phyloP scores from a whole-genome alignment of 2,329 filamentous ascomycete genomes.

The Hymenoscyphus fructigenus region DNA sequence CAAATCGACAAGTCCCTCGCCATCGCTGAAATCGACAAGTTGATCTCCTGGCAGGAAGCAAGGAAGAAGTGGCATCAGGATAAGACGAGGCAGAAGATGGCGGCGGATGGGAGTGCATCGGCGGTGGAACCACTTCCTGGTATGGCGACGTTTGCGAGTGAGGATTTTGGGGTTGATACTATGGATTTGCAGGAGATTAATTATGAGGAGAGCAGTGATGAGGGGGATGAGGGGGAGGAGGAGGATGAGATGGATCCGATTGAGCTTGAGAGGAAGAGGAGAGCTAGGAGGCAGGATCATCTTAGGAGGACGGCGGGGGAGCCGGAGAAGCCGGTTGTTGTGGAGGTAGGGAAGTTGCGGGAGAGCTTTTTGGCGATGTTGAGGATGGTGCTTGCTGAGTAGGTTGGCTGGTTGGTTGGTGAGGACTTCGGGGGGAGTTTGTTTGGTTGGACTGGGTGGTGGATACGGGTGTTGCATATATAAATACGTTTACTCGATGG shows the following conservation, averaged over 20 bases:
- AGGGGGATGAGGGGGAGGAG: conserved; percentile 60
- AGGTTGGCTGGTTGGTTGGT: conserved; percentile 27
- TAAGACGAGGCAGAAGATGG: conserved; percentile 99
- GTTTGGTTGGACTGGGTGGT: not conserved
- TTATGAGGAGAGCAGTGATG: conserved; percentile 70
- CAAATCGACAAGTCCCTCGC: conserved; percentile 70
- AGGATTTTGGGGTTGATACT: conserved; percentile 87
- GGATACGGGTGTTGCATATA: not conserved
- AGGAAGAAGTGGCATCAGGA: conserved; percentile 98
- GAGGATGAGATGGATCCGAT: conserved; percentile 86
- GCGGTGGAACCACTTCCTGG: conserved; percentile 51
- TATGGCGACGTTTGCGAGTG: conserved; percentile 65
- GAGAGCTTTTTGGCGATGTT: conserved; percentile 82
- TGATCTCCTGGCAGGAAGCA: conserved; percentile 93
- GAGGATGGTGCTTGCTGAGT: conserved; percentile 76
- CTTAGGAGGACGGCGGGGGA: conserved; percentile 80
- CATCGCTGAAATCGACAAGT: conserved; percentile 74
- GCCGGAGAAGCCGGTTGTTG: conserved; percentile 76
- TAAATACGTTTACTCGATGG: not conserved
- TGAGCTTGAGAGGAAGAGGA: conserved; percentile 75
- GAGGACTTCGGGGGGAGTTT: not conserved
- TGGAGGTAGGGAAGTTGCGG: conserved; percentile 75
- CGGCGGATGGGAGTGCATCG: conserved; percentile 66
- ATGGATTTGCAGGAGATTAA: conserved; percentile 84
- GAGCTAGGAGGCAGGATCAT: conserved; percentile 75